Conservation (phyloP, 108 stramenopile species). For the Stephanodiscus minutulus region DNA sequence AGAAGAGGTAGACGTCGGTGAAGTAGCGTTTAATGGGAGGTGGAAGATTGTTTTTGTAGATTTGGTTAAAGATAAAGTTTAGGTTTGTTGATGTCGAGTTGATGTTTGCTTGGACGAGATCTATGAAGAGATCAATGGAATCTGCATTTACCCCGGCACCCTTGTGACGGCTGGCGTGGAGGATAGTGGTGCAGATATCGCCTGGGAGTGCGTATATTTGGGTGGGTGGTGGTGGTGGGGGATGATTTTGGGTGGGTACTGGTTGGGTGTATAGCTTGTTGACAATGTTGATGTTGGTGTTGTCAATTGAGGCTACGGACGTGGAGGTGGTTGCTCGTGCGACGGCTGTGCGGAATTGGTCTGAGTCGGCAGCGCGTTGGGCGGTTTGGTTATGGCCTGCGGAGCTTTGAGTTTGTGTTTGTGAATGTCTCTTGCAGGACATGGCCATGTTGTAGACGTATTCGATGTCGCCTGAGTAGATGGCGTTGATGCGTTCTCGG, state of each 20-base stretch:
- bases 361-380: slow-evolving; percentile 28
- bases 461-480: slow-evolving; percentile 3
- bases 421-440: not conserved
- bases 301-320: slow-evolving; percentile 16
- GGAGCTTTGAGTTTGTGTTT: not conserved
- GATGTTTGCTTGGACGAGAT: slow-evolving; percentile 9
- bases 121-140: slow-evolving; percentile 15
- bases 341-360: slow-evolving; percentile 33
- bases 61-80: slow-evolving; percentile 1
- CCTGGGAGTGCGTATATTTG: slow-evolving; percentile 13
- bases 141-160: slow-evolving; percentile 7
- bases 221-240: not conserved
- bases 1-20: slow-evolving; percentile 26
- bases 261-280: not conserved
- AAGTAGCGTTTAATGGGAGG: not conserved
- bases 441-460: not conserved
- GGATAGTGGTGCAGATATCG: slow-evolving; percentile 14
- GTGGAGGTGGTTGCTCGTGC: not conserved
- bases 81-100: not conserved
- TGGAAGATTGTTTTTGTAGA: slow-evolving; percentile 5
- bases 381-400: slow-evolving; percentile 1
- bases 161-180: not conserved
- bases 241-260: not conserved
- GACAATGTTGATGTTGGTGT: slow-evolving; percentile 1
- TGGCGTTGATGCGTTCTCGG: not conserved